Conservation (phyloP, 257 asterid species). For the Solanum phureja region DNA sequence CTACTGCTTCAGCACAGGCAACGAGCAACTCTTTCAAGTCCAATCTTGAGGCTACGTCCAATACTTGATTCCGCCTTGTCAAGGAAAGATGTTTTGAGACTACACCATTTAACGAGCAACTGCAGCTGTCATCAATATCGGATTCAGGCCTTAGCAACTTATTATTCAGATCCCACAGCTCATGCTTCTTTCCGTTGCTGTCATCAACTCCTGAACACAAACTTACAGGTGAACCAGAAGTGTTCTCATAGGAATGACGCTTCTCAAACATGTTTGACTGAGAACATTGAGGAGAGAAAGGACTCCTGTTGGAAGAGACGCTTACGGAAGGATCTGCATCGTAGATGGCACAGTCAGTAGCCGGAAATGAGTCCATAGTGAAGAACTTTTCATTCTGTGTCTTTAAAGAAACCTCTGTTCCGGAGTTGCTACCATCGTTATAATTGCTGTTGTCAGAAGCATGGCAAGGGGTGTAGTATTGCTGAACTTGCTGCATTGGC, state of each 20-base stretch:
- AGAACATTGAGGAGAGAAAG: constrained; percentile 76
- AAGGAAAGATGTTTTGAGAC: constrained; percentile 29
- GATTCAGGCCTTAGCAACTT: constrained; percentile 61
- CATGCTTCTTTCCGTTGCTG: constrained; percentile 52
- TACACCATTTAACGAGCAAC: constrained; percentile 41
- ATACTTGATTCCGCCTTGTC: constrained; percentile 36
- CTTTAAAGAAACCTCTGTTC: constrained; percentile 36
- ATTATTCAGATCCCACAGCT: constrained; percentile 47
- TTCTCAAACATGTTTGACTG: constrained; percentile 55
- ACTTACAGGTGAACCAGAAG: constrained; percentile 69
- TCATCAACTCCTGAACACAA: constrained; percentile 79
- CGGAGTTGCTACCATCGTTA: constrained; percentile 33
- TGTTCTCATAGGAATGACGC: constrained; percentile 37
- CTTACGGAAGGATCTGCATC: constrained; percentile 58
- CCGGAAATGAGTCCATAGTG: constrained; percentile 79
- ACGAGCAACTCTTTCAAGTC: constrained; percentile 62
- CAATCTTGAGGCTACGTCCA: constrained; percentile 68
- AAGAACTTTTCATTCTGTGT: constrained; percentile 46
- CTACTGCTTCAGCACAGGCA: constrained; percentile 63
- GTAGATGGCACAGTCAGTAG: constrained; percentile 17
- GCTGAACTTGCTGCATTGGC: constrained; percentile 40
- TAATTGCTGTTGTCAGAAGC: constrained; percentile 29
- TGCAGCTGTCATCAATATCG: constrained; percentile 51
- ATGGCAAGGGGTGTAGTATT: constrained; percentile 33
- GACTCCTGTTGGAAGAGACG: constrained; percentile 49